Evolutionary conservation across 2,329 filamentous ascomycete genomes (phyloP).

Genomic region (Thelonectria rubi): DNA sequence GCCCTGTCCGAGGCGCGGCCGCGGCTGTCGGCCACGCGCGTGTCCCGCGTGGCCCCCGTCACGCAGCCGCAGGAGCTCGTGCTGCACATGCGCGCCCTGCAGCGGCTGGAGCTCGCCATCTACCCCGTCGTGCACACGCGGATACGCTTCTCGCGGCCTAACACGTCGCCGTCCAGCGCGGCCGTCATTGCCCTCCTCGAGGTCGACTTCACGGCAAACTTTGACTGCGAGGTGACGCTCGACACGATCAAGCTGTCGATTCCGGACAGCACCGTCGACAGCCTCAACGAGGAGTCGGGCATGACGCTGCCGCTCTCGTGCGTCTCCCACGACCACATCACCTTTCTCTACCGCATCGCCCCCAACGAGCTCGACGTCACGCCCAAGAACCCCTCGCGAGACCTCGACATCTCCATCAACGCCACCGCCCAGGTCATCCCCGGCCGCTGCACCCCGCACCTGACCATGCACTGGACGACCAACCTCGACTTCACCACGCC

Average conservation of each 20-base stretch:
- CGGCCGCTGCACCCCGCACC: constrained; percentile 65
- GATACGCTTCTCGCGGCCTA: constrained; percentile 74
- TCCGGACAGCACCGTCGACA: constrained; percentile 65
- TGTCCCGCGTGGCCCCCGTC: constrained; percentile 77
- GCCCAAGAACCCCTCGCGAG: constrained; percentile 58
- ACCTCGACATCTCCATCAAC: constrained; percentile 67
- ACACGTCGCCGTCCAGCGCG: constrained; percentile 64
- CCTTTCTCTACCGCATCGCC: constrained; percentile 74
- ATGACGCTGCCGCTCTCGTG: constrained; percentile 65
- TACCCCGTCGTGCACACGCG: constrained; percentile 77
- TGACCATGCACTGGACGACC: constrained; percentile 74
- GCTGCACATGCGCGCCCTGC: constrained; percentile 71
- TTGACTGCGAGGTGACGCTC: constrained; percentile 72
- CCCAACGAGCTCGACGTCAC: constrained; percentile 58
- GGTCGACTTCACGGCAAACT: constrained; percentile 76
- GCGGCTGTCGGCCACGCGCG: constrained; percentile 75
- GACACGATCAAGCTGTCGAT: constrained; percentile 67
- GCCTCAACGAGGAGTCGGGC: constrained; percentile 62
- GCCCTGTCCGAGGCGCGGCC: constrained; percentile 69
- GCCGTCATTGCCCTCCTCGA: constrained; percentile 76
- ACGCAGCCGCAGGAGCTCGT: constrained; percentile 69
- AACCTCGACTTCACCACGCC: constrained; percentile 74
- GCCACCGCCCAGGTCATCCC: constrained; percentile 67
- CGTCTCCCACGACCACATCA: constrained; percentile 78
- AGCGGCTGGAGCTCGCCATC: constrained; percentile 69